These are phyloP conservation scores for Solanum commersonii DNA, from an alignment of 257 asterid species.

Conservation along the genomic window DNA sequence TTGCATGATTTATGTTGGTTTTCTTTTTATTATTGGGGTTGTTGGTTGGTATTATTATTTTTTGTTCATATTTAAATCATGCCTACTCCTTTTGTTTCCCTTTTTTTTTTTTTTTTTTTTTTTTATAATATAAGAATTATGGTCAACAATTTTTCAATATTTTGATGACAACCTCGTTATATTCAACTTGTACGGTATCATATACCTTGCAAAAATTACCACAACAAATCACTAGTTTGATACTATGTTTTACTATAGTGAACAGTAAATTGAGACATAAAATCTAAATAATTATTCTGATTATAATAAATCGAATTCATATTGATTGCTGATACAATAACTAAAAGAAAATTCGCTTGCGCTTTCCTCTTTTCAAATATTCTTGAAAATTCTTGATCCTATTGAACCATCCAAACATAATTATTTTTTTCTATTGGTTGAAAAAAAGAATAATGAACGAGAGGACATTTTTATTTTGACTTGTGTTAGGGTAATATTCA, in stretches of 20 bases:
- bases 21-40: not conserved
- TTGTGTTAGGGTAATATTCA: not conserved
- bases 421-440: not conserved
- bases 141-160: not conserved
- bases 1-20: not conserved
- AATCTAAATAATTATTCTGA: accelerated
- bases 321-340: not conserved
- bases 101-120: not conserved
- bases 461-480: not conserved
- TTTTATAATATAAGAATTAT: not conserved
- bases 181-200: not conserved
- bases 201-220: not conserved
- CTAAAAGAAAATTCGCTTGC: not conserved
- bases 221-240: not conserved
- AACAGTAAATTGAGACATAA: not conserved
- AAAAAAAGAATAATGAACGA: not conserved
- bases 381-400: not conserved
- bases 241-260: accelerated
- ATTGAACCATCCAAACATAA: not conserved
- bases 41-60: not conserved
- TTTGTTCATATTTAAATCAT: not conserved
- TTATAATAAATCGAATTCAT: not conserved
- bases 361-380: not conserved
- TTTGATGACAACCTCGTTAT: not conserved
- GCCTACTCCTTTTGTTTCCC: not conserved